A percentile compares a stretch with the other conserved stretches of the same genome.
Evolutionary conservation across 371 early-diverging fungal species (phyloP).

Genomic region (Syncephalastrum sp.): DNA sequence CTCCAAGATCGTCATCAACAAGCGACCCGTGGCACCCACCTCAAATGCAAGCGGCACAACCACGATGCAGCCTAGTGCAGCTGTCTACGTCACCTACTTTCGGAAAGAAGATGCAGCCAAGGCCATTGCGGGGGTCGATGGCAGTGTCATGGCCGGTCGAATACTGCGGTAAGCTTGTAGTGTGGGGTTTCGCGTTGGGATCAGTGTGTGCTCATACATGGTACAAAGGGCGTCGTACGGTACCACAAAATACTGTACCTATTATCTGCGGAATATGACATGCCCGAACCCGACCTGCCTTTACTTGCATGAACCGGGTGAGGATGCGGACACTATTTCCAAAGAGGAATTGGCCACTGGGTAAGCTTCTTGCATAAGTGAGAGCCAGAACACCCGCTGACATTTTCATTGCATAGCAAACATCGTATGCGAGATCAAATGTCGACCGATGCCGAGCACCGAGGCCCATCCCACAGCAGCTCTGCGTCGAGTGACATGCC

Average conservation of each 20-base stretch:
- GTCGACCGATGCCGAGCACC: slow-evolving; percentile 38
- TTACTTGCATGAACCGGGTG: slow-evolving; percentile 94
- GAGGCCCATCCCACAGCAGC: slow-evolving; percentile 4
- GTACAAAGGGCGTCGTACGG: slow-evolving; percentile 73
- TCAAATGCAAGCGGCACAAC: slow-evolving; percentile 44
- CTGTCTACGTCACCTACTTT: slow-evolving; percentile 90
- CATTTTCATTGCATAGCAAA: slow-evolving; percentile 40
- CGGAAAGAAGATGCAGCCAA: slow-evolving; percentile 87
- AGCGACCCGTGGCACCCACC: slow-evolving; percentile 60
- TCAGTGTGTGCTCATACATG: background rate
- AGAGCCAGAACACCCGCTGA: background rate
- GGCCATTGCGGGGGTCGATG: slow-evolving; percentile 92
- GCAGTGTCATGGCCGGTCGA: slow-evolving; percentile 85
- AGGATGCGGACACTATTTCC: slow-evolving; percentile 78
- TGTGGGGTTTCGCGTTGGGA: background rate
- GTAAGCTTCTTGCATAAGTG: slow-evolving; percentile 24
- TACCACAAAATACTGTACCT: slow-evolving; percentile 97
- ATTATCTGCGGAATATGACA: slow-evolving; percentile 84
- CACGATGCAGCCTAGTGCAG: slow-evolving; percentile 58
- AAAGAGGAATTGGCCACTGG: slow-evolving; percentile 65
- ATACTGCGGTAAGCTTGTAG: slow-evolving; percentile 57
- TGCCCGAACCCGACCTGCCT: slow-evolving; percentile 94
- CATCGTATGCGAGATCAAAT: slow-evolving; percentile 60
- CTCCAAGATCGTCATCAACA: slow-evolving; percentile 85
- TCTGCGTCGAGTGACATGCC: slow-evolving; percentile 6